Evolutionary conservation across 164 flowering plant genomes (phyloP).

Genomic region (Tetracentron sinense): DNA sequence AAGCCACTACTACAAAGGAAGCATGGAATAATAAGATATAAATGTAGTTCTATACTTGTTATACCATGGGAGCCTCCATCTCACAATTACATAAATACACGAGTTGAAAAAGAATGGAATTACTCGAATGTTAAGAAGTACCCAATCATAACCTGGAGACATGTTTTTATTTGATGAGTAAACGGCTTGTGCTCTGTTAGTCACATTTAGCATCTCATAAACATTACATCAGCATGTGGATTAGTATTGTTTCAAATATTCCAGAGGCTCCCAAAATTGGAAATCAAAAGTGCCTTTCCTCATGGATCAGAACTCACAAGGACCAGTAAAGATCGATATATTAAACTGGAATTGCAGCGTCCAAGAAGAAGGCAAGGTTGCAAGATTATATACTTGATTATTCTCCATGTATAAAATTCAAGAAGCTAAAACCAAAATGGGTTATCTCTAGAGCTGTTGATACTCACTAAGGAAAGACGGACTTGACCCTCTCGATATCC

Average conservation of each 20-base stretch:
- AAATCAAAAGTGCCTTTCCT: neutral
- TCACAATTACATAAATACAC: too few relatives aligned
- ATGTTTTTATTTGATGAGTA: neutral
- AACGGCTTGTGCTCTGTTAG: neutral
- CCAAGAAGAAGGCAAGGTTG: neutral
- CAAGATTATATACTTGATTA: too few relatives aligned
- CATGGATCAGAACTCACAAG: neutral
- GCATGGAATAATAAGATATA: neutral
- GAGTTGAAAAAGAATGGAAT: too few relatives aligned
- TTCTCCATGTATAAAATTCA: neutral
- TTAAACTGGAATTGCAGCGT: neutral
- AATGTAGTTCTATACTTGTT: neutral
- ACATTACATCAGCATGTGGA: neutral
- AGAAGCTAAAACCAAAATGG: neutral
- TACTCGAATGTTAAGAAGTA: too few relatives aligned
- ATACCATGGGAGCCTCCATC: too few relatives aligned
- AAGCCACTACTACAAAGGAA: neutral
- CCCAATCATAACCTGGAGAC: too few relatives aligned
- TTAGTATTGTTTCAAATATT: neutral
- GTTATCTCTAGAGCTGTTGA: neutral
- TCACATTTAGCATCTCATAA: neutral
- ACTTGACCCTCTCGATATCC: conserved; percentile 76
- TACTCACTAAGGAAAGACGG: conserved; percentile 94
- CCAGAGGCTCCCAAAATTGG: neutral
- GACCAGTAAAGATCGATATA: neutral